These are phyloP conservation scores for Coix lacrymajobi DNA, from an alignment of 176 grass and related monocot genomes.

Conservation along the genomic window DNA sequence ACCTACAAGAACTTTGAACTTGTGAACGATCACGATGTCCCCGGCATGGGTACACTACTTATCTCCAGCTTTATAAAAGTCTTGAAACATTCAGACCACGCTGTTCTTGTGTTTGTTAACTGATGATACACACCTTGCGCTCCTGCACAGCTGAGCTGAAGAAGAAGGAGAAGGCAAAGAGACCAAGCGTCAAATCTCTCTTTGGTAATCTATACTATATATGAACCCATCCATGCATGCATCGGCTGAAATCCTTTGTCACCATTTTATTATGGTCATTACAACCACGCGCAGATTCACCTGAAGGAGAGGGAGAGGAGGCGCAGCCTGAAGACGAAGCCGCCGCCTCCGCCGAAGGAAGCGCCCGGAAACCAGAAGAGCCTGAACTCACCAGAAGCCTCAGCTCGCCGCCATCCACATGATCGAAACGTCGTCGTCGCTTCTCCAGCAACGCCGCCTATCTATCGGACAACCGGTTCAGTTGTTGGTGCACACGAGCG, in stretches of 20 bases:
- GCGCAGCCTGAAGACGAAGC: background rate
- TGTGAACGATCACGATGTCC: constrained; percentile 79
- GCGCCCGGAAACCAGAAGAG: constrained; percentile 25
- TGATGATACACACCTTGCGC: background rate
- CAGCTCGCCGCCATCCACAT: constrained; percentile 36
- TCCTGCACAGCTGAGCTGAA: constrained; percentile 77
- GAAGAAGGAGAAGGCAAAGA: constrained; percentile 92
- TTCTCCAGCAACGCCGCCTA: background rate
- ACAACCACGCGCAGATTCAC: constrained; percentile 42
- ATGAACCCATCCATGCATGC: background rate
- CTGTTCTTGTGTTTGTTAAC: background rate
- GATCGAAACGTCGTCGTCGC: background rate
- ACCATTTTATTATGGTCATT: too few species aligned
- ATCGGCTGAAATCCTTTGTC: background rate
- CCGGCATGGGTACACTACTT: constrained; percentile 69
- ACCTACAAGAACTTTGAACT: constrained; percentile 99
- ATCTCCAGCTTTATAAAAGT: background rate
- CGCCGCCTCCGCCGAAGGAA: constrained; percentile 24
- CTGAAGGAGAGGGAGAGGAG: constrained; percentile 19
- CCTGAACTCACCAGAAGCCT: constrained; percentile 50
- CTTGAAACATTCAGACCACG: background rate
- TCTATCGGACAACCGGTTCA: background rate
- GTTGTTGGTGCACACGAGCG: background rate
- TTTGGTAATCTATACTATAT: constrained; percentile 46
- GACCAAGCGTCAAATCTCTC: constrained; percentile 80